These are phyloP conservation scores for Usnea hakonensis DNA, from an alignment of 495 filamentous ascomycete species.

Conservation along the genomic window DNA sequence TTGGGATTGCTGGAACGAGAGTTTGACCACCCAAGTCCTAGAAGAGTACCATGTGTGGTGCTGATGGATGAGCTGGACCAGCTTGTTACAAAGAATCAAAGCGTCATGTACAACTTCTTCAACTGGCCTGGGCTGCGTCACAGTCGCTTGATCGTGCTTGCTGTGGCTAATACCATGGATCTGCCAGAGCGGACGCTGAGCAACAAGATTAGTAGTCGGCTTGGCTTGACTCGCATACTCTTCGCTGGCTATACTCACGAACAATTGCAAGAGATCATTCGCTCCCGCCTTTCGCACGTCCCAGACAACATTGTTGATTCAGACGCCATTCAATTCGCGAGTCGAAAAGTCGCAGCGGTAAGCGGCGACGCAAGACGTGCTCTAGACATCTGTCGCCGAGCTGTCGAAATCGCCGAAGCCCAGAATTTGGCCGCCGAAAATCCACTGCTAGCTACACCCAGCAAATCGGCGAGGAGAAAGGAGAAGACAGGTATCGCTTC, in stretches of 20 bases:
- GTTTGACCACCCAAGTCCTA: conserved; percentile 81
- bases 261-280: conserved; percentile 96
- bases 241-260: conserved; percentile 97
- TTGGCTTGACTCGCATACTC: conserved; percentile 85
- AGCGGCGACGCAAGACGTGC: conserved; percentile 89
- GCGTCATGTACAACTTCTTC: conserved; percentile 99
- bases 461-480: conserved; percentile 32
- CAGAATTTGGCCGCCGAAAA: conserved; percentile 39
- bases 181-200: conserved; percentile 90
- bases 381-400: conserved; percentile 89
- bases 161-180: conserved; percentile 99
- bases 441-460: conserved; percentile 33
- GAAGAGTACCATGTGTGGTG: conserved; percentile 90
- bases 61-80: conserved; percentile 99
- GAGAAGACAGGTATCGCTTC: conserved; percentile 8
- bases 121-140: conserved; percentile 96
- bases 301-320: conserved; percentile 83
- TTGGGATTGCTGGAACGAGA: conserved; percentile 85
- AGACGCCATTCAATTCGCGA: conserved; percentile 94
- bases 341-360: conserved; percentile 92
- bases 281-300: conserved; percentile 77
- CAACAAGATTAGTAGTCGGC: conserved; percentile 93
- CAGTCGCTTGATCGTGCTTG: conserved; percentile 86
- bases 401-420: conserved; percentile 90
- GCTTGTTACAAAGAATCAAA: conserved; percentile 92